A percentile compares a stretch with the other conserved stretches of the same genome.
Conservation (phyloP, 345 rosid species). For the Fremontodendron californicum region DNA sequence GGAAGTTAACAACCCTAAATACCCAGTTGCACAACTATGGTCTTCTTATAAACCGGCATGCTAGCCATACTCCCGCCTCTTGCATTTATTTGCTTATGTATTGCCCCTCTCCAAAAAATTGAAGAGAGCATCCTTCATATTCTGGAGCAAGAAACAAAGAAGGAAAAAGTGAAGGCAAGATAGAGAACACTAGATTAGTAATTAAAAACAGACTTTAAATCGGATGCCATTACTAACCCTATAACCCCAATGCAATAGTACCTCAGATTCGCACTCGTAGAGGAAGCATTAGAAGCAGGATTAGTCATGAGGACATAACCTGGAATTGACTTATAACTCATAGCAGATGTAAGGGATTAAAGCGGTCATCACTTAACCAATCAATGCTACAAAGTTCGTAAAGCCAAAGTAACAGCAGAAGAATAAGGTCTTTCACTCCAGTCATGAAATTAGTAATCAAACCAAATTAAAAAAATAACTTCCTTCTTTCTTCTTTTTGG, state of each 20-base stretch:
- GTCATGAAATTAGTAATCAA: not conserved
- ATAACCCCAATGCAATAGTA: not conserved
- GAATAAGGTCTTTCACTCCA: not conserved
- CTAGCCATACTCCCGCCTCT: not conserved
- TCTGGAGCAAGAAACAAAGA: constrained; percentile 12
- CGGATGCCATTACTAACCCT: not conserved
- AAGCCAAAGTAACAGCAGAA: not conserved
- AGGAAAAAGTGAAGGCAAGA: not conserved
- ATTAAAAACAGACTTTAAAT: not conserved
- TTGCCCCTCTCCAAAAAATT: not conserved
- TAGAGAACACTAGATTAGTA: not conserved
- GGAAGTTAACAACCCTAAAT: not conserved
- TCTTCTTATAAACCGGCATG: constrained; percentile 1
- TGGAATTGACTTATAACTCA: constrained; percentile 1
- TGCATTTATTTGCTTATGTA: not conserved
- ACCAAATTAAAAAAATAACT: not conserved
- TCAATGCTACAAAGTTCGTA: not conserved
- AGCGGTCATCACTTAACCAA: not conserved
- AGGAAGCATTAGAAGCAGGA: constrained; percentile 4
- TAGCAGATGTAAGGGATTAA: constrained; percentile 1
- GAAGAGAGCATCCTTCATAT: not conserved
- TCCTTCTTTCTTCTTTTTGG: constrained; percentile 1
- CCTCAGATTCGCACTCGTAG: not conserved
- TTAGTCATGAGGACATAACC: not conserved
- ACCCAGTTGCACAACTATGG: not conserved